Percentiles rank a stretch among this genome's conserved stretches.
These are phyloP conservation scores for Phaeosphaeriaceae sp. DNA, from an alignment of 2,329 filamentous ascomycete genomes.

Conservation along the genomic window DNA sequence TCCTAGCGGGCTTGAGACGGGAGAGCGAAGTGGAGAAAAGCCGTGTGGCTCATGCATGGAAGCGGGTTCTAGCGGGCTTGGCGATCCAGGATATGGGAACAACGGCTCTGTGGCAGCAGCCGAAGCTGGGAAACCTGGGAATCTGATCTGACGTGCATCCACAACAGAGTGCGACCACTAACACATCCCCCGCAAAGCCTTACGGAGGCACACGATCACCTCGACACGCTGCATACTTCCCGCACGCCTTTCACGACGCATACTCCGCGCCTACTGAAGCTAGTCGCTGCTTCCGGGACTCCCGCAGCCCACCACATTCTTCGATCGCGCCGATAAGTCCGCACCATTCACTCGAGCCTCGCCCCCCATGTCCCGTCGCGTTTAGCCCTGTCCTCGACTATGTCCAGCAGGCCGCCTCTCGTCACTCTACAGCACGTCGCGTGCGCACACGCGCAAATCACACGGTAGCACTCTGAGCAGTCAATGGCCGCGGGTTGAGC, in stretches of 20 bases:
- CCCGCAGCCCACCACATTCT: slow-evolving; percentile 21
- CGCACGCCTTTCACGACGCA: not conserved
- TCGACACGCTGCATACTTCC: not conserved
- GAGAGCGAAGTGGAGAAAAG: too few relatives aligned
- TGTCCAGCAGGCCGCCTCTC: slow-evolving; percentile 33
- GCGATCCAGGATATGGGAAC: slow-evolving; percentile 2
- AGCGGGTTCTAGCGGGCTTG: not conserved
- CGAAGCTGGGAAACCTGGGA: slow-evolving; percentile 23
- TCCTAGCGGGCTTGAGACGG: too few relatives aligned
- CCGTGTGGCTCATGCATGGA: not conserved
- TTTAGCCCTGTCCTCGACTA: slow-evolving; percentile 36
- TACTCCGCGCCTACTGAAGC: not conserved
- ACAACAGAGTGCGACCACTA: slow-evolving; percentile 7
- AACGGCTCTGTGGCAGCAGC: slow-evolving; percentile 8
- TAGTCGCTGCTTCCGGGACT: slow-evolving; percentile 15
- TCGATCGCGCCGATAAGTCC: slow-evolving; percentile 12
- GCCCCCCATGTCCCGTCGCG: slow-evolving; percentile 23
- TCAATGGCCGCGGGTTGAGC: slow-evolving; percentile 36
- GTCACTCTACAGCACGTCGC: slow-evolving; percentile 30
- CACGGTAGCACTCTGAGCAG: slow-evolving; percentile 20
- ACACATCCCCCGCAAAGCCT: slow-evolving; percentile 9
- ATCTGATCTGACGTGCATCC: not conserved
- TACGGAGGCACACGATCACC: slow-evolving; percentile 6
- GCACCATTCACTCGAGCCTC: slow-evolving; percentile 9
- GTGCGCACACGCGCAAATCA: slow-evolving; percentile 30